Percentiles rank a stretch among this genome's conserved stretches.
Evolutionary conservation across 2,329 filamentous ascomycete species (phyloP).

Genomic region (Trichoderma breve): DNA sequence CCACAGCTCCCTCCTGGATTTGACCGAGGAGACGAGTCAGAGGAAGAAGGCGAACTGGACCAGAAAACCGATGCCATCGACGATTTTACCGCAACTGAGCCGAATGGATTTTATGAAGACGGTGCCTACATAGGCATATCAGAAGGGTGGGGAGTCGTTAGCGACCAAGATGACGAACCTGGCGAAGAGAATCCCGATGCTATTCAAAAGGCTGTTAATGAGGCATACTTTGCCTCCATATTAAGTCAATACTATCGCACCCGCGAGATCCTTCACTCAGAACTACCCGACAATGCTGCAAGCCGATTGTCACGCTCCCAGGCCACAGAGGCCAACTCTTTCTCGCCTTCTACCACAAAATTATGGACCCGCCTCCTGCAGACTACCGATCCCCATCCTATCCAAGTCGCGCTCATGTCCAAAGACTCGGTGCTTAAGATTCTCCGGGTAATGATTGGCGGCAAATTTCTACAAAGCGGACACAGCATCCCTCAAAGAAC

Average conservation of each 20-base stretch:
- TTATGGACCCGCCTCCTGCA: constrained; percentile 54
- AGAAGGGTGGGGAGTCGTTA: constrained; percentile 33
- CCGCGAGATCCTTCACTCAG: constrained; percentile 57
- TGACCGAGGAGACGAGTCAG: constrained; percentile 32
- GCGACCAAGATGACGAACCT: constrained; percentile 30
- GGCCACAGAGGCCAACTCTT: constrained; percentile 54
- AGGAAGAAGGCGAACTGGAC: constrained; percentile 32
- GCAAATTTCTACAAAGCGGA: constrained; percentile 61
- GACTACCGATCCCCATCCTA: constrained; percentile 55
- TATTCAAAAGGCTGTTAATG: constrained; percentile 49
- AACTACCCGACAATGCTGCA: constrained; percentile 53
- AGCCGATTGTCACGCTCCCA: constrained; percentile 53
- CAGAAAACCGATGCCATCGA: constrained; percentile 44
- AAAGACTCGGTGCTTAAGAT: constrained; percentile 65
- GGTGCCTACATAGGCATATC: constrained; percentile 72
- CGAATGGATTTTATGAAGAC: constrained; percentile 68
- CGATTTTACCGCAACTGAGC: constrained; percentile 48
- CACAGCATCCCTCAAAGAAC: constrained; percentile 61
- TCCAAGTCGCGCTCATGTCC: constrained; percentile 62
- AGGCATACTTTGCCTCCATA: constrained; percentile 67
- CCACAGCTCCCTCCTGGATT: constrained; percentile 47
- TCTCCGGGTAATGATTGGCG: constrained; percentile 63
- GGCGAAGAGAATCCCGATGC: constrained; percentile 29
- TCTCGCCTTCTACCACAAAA: constrained; percentile 48
- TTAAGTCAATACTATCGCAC: constrained; percentile 63